These are phyloP conservation scores for Paramecium pentaurelia DNA, from an alignment of 73 alveolate genomes.

Conservation along the genomic window DNA sequence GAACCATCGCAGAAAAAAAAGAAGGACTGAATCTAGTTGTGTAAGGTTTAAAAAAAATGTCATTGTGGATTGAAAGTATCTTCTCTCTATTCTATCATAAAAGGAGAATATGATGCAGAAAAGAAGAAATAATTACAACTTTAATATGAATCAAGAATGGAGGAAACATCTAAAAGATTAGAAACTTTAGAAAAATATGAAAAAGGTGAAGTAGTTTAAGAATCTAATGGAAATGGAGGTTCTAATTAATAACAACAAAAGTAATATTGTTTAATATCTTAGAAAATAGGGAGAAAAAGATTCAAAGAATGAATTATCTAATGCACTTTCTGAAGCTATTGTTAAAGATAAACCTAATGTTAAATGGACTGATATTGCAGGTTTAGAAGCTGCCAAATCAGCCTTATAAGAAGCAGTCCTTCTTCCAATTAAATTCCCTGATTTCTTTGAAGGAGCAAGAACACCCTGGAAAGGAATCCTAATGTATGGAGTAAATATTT, in stretches of 20 bases:
- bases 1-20: background rate
- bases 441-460: conserved; percentile 93
- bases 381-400: conserved; percentile 93
- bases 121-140: background rate
- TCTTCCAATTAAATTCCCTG: conserved; percentile 96
- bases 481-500: conserved; percentile 84
- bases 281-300: background rate
- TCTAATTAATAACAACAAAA: background rate
- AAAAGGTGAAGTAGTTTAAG: background rate
- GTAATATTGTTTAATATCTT: background rate
- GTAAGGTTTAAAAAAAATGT: background rate
- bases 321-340: background rate
- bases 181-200: background rate
- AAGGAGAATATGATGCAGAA: background rate
- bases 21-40: background rate
- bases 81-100: background rate
- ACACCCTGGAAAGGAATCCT: conserved; percentile 98
- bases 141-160: background rate
- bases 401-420: conserved; percentile 97
- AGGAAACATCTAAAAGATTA: background rate
- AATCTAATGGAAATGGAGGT: background rate
- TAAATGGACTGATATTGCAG: conserved; percentile 96
- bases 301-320: background rate
- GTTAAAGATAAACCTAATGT: conserved; percentile 90
- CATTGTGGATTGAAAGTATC: background rate